Base-by-base conservation (phyloP, 305 asterid species). In the Fraxinus baroniana region DNA sequence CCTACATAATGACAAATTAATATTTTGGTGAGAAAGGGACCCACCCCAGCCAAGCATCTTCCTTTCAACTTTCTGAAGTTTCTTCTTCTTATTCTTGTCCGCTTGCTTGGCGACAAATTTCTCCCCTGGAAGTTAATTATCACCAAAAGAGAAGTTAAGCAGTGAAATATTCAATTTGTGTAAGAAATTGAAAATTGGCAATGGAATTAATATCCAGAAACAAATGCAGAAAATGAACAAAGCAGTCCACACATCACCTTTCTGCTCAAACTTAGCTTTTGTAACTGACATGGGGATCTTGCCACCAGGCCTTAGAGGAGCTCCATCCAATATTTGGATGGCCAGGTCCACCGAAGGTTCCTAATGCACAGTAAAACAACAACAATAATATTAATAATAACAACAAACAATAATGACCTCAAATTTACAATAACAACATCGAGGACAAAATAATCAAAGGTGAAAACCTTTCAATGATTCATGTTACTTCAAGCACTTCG, bases 11-110 rank as follows among this genome's bases (percentile, higher is more conserved):
- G 33, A 68, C 12, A 68, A 32, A 80, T 32, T 72, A 60, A 68
- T 49, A 80, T n/a, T 17, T 49, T 32, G 84, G 41, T 76, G 73
- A 66, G 76, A 70, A 32, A 52, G 77, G 85, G 79, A 82, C 94
- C 17, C 91, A 95, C 99, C 99, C 99, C 99, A 95, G 81, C 99
- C 97, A 85, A 94, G 92, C 97, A 95, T 92, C 91, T 95, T 95
- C 83, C 89, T 92, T 87, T 95, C 99, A 76, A 91, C 95, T 87
- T 88, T 89, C 89, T 95, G 94, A 87, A 92, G 90, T 81, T 94
- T 95, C 85, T 81, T 94, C 93, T 94, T 94, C 94, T 92, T 95
- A 79, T 86, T 91, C 87, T 94, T 94, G 89, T 95, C 99, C 81
- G 85, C 90, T 87, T 92, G 94, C 92, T 92, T 95, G 64, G 98